phyloP scores from a whole-genome alignment of 805 yeast species.

The Komagataella ulmi region DNA sequence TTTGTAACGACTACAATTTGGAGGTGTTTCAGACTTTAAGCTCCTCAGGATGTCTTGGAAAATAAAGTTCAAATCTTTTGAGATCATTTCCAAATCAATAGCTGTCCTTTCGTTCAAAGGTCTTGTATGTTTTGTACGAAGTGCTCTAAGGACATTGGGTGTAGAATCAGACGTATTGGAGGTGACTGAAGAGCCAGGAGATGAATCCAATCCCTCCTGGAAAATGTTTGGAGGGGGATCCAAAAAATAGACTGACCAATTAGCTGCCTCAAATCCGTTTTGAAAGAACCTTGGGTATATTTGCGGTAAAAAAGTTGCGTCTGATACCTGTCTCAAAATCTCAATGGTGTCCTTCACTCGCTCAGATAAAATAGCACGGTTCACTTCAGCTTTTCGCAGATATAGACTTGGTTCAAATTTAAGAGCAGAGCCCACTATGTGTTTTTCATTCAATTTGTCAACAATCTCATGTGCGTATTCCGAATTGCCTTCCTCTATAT shows the following conservation, averaged over 20 bases:
- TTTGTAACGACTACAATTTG: background rate
- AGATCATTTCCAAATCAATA: background rate
- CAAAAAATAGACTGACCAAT: conserved; percentile 58
- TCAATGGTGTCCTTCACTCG: background rate
- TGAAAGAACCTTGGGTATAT: conserved; percentile 56
- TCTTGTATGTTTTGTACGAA: background rate
- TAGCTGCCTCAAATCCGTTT: conserved; percentile 64
- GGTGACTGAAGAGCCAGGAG: background rate
- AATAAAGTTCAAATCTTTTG: background rate
- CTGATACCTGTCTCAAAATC: background rate
- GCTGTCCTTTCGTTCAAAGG: background rate
- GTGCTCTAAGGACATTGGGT: background rate
- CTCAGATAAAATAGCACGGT: background rate
- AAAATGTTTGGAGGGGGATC: background rate
- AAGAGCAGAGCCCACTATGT: background rate
- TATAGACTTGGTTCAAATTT: background rate
- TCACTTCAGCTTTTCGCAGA: background rate
- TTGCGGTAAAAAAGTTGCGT: conserved; percentile 28
- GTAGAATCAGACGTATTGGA: background rate
- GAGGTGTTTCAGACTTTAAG: background rate
- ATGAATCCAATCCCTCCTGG: conserved; percentile 9
- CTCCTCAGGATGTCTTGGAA: background rate
- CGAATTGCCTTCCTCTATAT: background rate
- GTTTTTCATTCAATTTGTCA: background rate
- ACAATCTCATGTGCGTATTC: background rate